These are phyloP conservation scores for Triticum timopheevii DNA, from an alignment of 176 grass and related monocot species.

Conservation along the genomic window DNA sequence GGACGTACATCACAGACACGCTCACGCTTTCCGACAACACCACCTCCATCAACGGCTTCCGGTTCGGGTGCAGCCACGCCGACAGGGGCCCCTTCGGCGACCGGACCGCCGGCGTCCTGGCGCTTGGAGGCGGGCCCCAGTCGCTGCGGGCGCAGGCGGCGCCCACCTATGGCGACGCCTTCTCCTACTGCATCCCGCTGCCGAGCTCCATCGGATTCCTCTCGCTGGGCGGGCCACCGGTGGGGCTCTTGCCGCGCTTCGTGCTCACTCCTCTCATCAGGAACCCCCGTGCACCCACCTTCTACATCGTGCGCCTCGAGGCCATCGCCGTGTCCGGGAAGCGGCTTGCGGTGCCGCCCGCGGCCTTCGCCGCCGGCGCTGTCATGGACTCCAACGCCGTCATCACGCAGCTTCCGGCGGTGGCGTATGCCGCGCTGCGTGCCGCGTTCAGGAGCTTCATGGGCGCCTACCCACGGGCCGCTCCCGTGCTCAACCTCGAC, in stretches of 20 bases:
- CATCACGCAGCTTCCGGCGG: constrained; percentile 52
- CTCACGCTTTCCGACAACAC: neutral
- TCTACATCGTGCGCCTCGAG: constrained; percentile 52
- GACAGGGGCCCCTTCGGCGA: neutral
- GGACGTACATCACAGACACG: neutral
- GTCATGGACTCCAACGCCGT: constrained; percentile 78
- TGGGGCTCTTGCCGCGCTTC: neutral
- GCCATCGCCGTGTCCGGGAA: constrained; percentile 57
- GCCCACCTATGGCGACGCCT: neutral
- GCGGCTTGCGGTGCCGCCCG: constrained; percentile 5
- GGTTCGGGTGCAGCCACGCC: neutral
- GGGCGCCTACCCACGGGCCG: neutral
- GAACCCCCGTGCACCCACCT: constrained; percentile 31
- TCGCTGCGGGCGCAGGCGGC: neutral
- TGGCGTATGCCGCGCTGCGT: constrained; percentile 62
- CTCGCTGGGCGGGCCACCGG: neutral
- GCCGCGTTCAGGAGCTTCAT: constrained; percentile 50
- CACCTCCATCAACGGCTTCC: neutral
- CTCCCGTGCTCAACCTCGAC: constrained; percentile 20
- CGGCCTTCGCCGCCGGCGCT: constrained; percentile 41
- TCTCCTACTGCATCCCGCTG: constrained; percentile 8
- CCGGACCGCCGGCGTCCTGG: neutral
- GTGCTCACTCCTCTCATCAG: neutral
- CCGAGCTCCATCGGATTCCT: neutral
- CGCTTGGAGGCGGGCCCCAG: neutral